These are phyloP conservation scores for Lathyrus sativus DNA, from an alignment of 306 rosid species.

Conservation along the genomic window DNA sequence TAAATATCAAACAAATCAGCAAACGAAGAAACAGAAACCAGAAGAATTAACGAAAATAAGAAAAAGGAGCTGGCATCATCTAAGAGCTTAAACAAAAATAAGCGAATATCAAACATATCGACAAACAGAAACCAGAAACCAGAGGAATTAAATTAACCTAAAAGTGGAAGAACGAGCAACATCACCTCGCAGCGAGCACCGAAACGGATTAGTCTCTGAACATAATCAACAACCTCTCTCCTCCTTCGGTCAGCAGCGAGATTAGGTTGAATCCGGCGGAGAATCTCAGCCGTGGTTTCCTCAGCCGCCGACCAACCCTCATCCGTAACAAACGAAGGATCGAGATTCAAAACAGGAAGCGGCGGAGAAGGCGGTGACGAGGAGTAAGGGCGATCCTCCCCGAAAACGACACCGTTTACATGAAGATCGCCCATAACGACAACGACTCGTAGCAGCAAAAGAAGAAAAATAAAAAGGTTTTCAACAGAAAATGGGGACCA, in stretches of 20 bases:
- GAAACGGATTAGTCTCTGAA: conserved; percentile 44
- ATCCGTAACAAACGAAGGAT: conserved; percentile 39
- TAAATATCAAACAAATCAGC: conserved; percentile 2
- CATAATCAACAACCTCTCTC: conserved; percentile 50
- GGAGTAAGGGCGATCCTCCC: conserved; percentile 52
- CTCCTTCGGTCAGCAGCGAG: conserved; percentile 47
- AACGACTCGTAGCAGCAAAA: background rate
- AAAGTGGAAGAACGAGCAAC: conserved; percentile 3
- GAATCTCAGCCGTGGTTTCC: conserved; percentile 43
- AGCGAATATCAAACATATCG: background rate
- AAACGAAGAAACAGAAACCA: conserved; percentile 12
- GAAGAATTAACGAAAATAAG: background rate
- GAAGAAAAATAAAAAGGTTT: background rate
- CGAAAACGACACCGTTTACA: conserved; percentile 44
- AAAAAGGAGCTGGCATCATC: background rate
- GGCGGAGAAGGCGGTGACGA: conserved; percentile 51
- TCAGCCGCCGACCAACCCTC: conserved; percentile 48
- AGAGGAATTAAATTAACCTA: background rate
- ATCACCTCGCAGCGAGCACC: conserved; percentile 53
- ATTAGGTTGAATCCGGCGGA: conserved; percentile 49
- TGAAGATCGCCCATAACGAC: conserved; percentile 56
- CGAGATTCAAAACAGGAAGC: conserved; percentile 41
- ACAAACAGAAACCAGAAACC: background rate
- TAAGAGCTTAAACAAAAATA: background rate
- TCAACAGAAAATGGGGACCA: background rate